Base-by-base conservation (phyloP, 2,329 filamentous ascomycete species). In the Keithomyces neogunnii region DNA sequence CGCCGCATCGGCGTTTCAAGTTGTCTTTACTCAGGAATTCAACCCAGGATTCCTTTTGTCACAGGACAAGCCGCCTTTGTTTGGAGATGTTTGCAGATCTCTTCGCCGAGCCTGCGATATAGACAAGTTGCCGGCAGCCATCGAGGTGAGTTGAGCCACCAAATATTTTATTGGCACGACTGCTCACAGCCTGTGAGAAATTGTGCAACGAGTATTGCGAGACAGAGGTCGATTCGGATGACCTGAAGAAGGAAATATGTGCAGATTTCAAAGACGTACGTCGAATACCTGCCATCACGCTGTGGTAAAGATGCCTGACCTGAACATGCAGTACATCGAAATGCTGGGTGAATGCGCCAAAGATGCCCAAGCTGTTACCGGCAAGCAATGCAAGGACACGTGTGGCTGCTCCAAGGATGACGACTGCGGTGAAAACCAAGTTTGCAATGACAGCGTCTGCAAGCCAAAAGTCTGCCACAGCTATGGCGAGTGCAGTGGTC, bases 301-400 rank as follows among this genome's bases (percentile, higher is more conserved):
- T 19, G 26, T 5, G 2, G 9, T 31, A 10, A 6, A 29, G 30
- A 3, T 5, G 30, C 2, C 11, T 29, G 7, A 44, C 51, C 50
- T 28, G 47, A 31, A 9, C 9, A 10, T 10, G 3, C 11, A 54
- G 52, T 54, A 52, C 28, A 39, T 52, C 28, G 39, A 49, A 8
- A 48, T 42, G 8, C 52, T 54, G 7, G 52, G 52, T n/a, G 45
- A 50, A 29, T 54, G 52, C 38, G 52, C 52, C 33, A 47, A 52
- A 5, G 35, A 39, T 28, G 26, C 40, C 29, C 44, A n/a, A n/a
- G 40, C 35, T 31, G 35, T 48, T 28, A 42, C 52, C 30, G 36
- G 45, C 4, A 47, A 52, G 38, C 50, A 50, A 26, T 54, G 52
- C 45, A 36, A 29, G n/a, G 52, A 50, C 28, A 49, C 26, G 13